Base-by-base conservation (phyloP, 2,329 filamentous ascomycete genomes). In the Emergomyces pasteurianus region DNA sequence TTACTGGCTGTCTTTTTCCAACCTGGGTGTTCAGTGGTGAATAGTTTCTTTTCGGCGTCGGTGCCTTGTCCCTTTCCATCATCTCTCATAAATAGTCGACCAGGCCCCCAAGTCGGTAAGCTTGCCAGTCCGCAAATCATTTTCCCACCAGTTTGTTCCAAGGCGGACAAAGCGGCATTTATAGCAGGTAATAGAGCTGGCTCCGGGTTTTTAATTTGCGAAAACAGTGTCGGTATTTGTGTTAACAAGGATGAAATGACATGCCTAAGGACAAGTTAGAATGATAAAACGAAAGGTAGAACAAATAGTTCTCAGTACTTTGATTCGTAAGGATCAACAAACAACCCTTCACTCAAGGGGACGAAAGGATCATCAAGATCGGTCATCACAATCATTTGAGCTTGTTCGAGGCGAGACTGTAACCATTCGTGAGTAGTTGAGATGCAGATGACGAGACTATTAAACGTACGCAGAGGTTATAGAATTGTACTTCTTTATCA, bases 341-440 rank as follows among this genome's bases (percentile, higher is more conserved):
- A 97, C 10, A 99, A 80, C 18, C 92, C 92, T 61, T 95, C 89
- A 64, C 89, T 90, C 21, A 99, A 80, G 2, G 94, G 92, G 18
- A 97, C 86, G 72, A 99, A 99, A 0, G 94, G 94, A 66, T 99
- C 94, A 69, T 97, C 92, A 56, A 99, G 83, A 71, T 99, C 94
- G 3, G 94, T 89, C 90, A 99, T 96, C 58, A 99, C 92, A 80
- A 99, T 85, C 90, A 99, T 96, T 71, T 99, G 94, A 10, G 94
- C 90, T 75, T 91, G 86, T 60, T 94, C 87, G 49, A 96, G 79
- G 47, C 82, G 82, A 43, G 90, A 76, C 86, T 90, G 72, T 46
- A 34, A 43, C 43, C 21, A 9, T 55, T 59, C 18, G 36, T 46
- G 61, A 58, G 57, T 28, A 40, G 47, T 75, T 52, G 74, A 70